Evolutionary conservation across 768 basidiomycete species (phyloP).

Genomic region (Crassisporium funariophilum): DNA sequence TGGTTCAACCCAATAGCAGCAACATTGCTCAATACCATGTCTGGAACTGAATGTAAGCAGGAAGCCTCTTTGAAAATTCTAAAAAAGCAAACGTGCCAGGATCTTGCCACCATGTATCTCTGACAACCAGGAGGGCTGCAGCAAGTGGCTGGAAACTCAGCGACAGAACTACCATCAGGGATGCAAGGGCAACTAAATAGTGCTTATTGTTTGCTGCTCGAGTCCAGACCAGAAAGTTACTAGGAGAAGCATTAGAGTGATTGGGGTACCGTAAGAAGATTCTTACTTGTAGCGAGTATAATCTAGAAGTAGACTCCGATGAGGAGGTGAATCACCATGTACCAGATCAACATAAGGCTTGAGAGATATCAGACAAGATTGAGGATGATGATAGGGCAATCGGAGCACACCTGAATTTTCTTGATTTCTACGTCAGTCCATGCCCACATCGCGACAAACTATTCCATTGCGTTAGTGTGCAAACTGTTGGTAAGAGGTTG

Average conservation of each 20-base stretch:
- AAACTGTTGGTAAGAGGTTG: no score
- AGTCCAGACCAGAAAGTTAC: conserved; percentile 52
- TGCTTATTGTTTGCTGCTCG: conserved; percentile 48
- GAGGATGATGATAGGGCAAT: not conserved
- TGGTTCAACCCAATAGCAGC: conserved; percentile 47
- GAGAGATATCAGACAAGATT: not conserved
- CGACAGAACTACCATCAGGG: conserved; percentile 49
- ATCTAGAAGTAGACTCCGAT: conserved; percentile 54
- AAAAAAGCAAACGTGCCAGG: conserved; percentile 35
- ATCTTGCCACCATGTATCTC: conserved; percentile 43
- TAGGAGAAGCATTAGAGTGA: conserved; percentile 15
- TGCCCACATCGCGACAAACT: conserved; percentile 53
- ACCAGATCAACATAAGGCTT: conserved; percentile 62
- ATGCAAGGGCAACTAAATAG: conserved; percentile 51
- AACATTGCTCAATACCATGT: conserved; percentile 38
- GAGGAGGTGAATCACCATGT: conserved; percentile 54
- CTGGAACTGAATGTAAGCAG: conserved; percentile 22
- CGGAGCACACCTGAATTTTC: conserved; percentile 48
- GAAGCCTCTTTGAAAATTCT: not conserved
- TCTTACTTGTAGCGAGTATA: conserved; percentile 54
- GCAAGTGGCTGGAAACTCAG: conserved; percentile 55
- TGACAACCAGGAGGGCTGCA: conserved; percentile 49
- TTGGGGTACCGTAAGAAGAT: not conserved
- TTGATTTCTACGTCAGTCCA: conserved; percentile 63
- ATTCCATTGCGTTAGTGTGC: no score